Evolutionary conservation across 2,329 filamentous ascomycete genomes (phyloP), one percentile per base, ranked within the genome.

Genomic region (Clarireedia homoeocarpa): DNA sequence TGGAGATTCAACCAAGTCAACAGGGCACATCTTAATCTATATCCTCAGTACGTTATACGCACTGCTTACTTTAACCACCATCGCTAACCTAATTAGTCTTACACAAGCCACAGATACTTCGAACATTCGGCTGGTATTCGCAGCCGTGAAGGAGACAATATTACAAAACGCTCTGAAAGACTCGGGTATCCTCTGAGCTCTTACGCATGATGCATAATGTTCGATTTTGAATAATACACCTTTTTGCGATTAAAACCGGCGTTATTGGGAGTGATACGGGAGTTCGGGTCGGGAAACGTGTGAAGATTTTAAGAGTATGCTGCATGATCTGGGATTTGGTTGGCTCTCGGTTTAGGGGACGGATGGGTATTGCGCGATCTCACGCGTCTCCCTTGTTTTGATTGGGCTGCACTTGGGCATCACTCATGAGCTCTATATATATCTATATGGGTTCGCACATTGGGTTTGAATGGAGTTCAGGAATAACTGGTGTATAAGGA

Each of bases 1-100:
- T 99, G 94, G 94, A 85, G 94, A 67, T 99, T 99, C 72, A 99
- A 97, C 67, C 94, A 99, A 74, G 94, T 99, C 61, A 99, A 99
- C 70, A 80, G 94, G 58, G 92, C 91, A 50, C 92, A 97, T 72
- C 78, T 99, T 46, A 97, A 97, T 69, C 78, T 99, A 54, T 99
- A 97, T 72, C 94, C 94, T 70, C 94, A 99, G 94, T 96, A 82
- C 74, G 90, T 81, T 53, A 15, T 36, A 6, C 44, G 45, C 39
- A 27, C 6, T 48, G 4, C 14, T 17, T 14, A 42, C 23, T 23
- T 53, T 40, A 10, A 12, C n/a, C 42, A 26, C 24, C 10, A 30
- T 40, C 47, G 62, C 60, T 67, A 58, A 66, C 57, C 14, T 39
- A n/a, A 51, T 17, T 66, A 97, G 92, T 73, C 82, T 99, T 60